These are phyloP conservation scores for Cyclotella atomus DNA, from an alignment of 108 stramenopile species.

Conservation along the genomic window DNA sequence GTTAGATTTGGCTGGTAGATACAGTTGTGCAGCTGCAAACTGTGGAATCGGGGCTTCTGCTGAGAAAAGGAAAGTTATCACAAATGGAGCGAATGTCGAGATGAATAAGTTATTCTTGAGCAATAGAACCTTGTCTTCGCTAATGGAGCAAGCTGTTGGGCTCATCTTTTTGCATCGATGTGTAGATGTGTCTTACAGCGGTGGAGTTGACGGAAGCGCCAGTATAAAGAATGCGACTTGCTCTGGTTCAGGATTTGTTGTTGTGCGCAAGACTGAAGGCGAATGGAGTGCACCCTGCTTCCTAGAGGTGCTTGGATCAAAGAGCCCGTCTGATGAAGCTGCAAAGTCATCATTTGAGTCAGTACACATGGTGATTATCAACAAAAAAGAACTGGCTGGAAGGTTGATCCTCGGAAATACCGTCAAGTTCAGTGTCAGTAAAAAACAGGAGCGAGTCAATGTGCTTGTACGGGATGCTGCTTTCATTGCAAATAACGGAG, in stretches of 20 bases:
- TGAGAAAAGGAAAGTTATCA: not conserved
- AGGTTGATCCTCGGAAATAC: constrained; percentile 29
- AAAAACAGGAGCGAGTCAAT: constrained; percentile 35
- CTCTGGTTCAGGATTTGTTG: constrained; percentile 39
- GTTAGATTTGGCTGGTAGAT: constrained; percentile 25
- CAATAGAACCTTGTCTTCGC: constrained; percentile 32
- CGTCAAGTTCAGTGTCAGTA: constrained; percentile 33
- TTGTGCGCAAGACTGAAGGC: constrained; percentile 36
- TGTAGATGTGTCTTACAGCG: not conserved
- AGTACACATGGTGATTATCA: constrained; percentile 37
- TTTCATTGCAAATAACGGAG: constrained; percentile 24
- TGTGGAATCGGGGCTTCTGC: not conserved
- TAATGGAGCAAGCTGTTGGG: constrained; percentile 48
- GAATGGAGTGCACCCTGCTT: constrained; percentile 51
- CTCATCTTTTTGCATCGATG: constrained; percentile 35
- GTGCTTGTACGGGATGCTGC: constrained; percentile 43
- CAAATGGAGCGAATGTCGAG: not conserved
- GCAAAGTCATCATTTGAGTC: constrained; percentile 8
- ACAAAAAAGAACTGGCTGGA: constrained; percentile 37
- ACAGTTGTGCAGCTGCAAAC: constrained; percentile 14
- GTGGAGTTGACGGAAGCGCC: not conserved
- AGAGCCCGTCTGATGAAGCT: constrained; percentile 6
- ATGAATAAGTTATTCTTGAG: constrained; percentile 24
- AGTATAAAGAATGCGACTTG: constrained; percentile 4
- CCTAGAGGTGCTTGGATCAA: constrained; percentile 13